Percentiles rank a stretch among this genome's conserved stretches.
Conservation (phyloP, 108 stramenopile genomes). For the Conticribra guillardii region DNA sequence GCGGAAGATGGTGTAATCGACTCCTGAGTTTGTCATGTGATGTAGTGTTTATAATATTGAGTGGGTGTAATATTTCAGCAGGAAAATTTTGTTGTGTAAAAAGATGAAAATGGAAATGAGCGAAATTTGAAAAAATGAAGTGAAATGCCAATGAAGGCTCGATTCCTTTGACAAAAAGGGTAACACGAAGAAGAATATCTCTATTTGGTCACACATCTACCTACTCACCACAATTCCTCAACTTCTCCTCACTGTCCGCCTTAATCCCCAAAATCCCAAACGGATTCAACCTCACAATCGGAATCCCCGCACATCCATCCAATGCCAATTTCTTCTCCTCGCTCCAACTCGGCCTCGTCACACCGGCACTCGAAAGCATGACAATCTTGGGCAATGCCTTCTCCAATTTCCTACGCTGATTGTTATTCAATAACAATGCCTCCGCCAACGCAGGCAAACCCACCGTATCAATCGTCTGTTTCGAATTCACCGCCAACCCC, state of each 20-base stretch:
- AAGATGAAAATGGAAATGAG: no score
- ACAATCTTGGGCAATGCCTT: constrained; percentile 65
- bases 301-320: constrained; percentile 84
- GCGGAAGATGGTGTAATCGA: constrained; percentile 87
- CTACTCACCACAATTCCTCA: constrained; percentile 64
- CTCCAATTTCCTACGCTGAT: background rate
- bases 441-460: constrained; percentile 68
- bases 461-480: constrained; percentile 70
- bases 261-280: constrained; percentile 90
- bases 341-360: constrained; percentile 76
- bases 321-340: constrained; percentile 69
- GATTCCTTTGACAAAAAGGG: no score
- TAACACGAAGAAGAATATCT: no score
- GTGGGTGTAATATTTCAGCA: constrained; percentile 1
- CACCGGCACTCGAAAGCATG: constrained; percentile 81
- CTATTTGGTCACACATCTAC: no score
- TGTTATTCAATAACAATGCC: constrained; percentile 16
- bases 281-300: constrained; percentile 93
- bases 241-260: constrained; percentile 68
- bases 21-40: constrained; percentile 38
- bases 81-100: no score
- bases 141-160: no score
- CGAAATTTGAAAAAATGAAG: no score
- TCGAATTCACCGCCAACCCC: constrained; percentile 49
- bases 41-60: background rate